Evolutionary conservation across 805 yeast genomes (phyloP), one percentile per base, ranked within the genome.

Genomic region (Nakazawaea anatomiae): DNA sequence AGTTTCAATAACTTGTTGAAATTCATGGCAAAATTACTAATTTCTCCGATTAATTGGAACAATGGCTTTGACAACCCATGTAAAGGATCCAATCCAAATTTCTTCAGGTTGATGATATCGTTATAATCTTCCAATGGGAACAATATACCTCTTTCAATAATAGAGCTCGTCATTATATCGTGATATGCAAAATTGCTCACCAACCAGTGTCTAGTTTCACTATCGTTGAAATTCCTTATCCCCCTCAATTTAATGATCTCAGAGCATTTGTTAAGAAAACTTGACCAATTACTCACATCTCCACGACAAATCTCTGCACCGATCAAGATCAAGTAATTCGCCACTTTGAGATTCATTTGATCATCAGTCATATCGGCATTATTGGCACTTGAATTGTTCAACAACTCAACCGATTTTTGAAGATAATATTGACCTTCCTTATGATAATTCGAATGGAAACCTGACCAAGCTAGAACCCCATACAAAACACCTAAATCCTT

Each of bases 241-340:
- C 92, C 92, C 54, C 81, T 75, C 48, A 71, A 63, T 50, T 73
- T 69, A 39, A 88, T 76, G 30, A 87, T 67, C 51, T 77, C 76
- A 43, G 88, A 83, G 1, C 90, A 89, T 74, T 81, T 75, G 41
- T 75, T 74, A 51, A 88, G 69, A 58, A 83, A 79, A 30, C 77
- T 72, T 2, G 85, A 77, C 96, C 96, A 88, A 60, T 82, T 79
- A 38, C 74, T 74, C 36, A 86, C 89, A 63, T 88, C 95, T 6
- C 96, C 96, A 55, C 82, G 77, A 66, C 92, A 87, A 48, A 88
- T 85, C 60, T 87, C 90, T 0, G 88, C 91, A n/a, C 86, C 89
- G 56, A 87, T 79, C 47, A 87, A 70, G 47, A 88, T 79, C 54
- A 87, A 66, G 48, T 85, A 70, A 14, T 84, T 78, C 1, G 95